Evolutionary conservation across 495 filamentous ascomycete genomes (phyloP), one percentile per base, ranked within the genome.

Genomic region (Penicillium longicatenatum): DNA sequence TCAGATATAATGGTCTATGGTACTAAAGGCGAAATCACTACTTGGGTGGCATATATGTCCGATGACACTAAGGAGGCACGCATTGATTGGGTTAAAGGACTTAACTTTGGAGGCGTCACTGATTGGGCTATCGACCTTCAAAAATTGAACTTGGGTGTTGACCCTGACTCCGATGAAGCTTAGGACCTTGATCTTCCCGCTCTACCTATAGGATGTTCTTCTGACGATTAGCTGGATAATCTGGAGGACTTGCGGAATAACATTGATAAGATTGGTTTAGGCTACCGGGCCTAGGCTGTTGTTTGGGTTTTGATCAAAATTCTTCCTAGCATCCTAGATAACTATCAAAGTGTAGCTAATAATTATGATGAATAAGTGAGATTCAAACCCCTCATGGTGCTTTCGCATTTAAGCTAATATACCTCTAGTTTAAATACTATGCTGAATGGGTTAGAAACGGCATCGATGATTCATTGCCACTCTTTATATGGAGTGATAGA

Each of bases 71-170:
- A 1, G 10, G 12, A 1, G 64, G 64, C 7, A 16, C n/a, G 19
- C n/a, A 29, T 35, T 2, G 37, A 44, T 2, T 35, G 57, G 9
- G 78, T 75, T 50, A 24, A 59, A 46, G 16, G 10, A 1, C 44
- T 58, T 20, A 67, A 70, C 22, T 68, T 80, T 33, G 64, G 44
- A 6, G 77, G 77, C 9, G 73, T 63, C 8, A 63, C 39, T 11
- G 72, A 79, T 45, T 81, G 76, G 76, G 78, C 78, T 35, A 63
- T 62, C 43, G 75, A 79, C 48, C 57, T 80, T 20, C 11, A 47
- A 24, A 30, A 39, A 22, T 41, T 22, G n/a, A 10, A 52, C 11
- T 12, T 16, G 21, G 47, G 47, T 21, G 20, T 22, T 39, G 50
- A 52, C 20, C 31, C 31, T 20, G 45, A 29, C 30, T 37, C 50